Percentiles rank a stretch among this genome's conserved stretches.
Evolutionary conservation across 169 alveolate species (phyloP).

Genomic region (Cryptosporidium tyzzeri): DNA sequence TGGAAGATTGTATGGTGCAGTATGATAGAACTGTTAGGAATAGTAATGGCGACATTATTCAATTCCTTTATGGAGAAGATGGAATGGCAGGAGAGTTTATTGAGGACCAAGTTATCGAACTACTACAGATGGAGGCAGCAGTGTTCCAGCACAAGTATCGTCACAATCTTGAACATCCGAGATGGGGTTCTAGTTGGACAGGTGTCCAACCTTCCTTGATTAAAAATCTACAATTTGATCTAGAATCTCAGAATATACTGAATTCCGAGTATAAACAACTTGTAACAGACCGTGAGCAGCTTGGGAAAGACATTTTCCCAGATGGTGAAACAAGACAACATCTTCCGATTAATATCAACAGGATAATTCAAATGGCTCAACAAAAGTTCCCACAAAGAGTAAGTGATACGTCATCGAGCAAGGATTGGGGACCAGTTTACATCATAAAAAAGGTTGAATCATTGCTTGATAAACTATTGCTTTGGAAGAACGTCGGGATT

Average conservation of each 20-base stretch:
- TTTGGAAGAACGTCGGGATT: constrained; percentile 42
- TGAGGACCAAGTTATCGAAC: constrained; percentile 96
- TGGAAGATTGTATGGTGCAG: constrained; percentile 99
- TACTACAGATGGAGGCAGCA: constrained; percentile 90
- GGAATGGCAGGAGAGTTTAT: constrained; percentile 99
- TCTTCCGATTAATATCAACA: constrained; percentile 94
- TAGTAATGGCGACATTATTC: constrained; percentile 95
- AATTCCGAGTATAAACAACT: constrained; percentile 84
- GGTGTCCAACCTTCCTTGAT: constrained; percentile 59
- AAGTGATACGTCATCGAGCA: constrained; percentile 47
- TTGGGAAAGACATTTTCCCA: constrained; percentile 89
- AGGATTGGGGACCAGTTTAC: constrained; percentile 77
- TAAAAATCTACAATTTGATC: constrained; percentile 72
- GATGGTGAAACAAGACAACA: constrained; percentile 96
- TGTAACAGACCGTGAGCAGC: constrained; percentile 81
- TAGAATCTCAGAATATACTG: constrained; percentile 78
- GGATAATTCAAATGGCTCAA: constrained; percentile 92
- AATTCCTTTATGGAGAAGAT: constrained; percentile 99
- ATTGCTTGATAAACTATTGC: constrained; percentile 55
- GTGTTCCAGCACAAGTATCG: constrained; percentile 72
- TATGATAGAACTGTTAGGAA: constrained; percentile 99
- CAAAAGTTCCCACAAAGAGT: constrained; percentile 71
- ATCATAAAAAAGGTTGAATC: constrained; percentile 73
- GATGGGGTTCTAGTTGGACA: constrained; percentile 72
- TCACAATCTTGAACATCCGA: constrained; percentile 67